phyloP scores from a whole-genome alignment of 495 filamentous ascomycete genomes.

The Aspergillus diversus region DNA sequence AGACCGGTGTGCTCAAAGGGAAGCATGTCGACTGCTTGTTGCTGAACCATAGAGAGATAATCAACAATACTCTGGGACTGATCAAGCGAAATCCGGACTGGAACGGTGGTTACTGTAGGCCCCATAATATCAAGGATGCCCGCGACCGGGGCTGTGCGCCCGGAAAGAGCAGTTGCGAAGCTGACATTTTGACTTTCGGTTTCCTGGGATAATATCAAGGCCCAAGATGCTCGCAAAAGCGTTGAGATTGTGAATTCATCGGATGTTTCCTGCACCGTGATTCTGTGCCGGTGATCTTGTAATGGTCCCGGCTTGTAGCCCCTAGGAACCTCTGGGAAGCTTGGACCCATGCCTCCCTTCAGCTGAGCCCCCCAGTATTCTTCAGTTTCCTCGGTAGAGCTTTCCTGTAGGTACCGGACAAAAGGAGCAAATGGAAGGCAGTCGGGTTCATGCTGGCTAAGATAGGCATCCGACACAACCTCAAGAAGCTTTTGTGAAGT shows the following conservation, averaged over 20 bases:
- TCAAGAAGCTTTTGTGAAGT: conserved; percentile 40
- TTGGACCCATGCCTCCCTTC: conserved; percentile 12
- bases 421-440: conserved; percentile 24
- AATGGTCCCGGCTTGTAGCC: conserved; percentile 2
- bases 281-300: conserved; percentile 2
- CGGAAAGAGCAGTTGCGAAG: conserved; percentile 44
- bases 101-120: conserved; percentile 47
- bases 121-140: conserved; percentile 46
- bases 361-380: conserved; percentile 16
- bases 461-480: conserved; percentile 2
- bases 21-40: conserved; percentile 33
- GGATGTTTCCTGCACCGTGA: neutral
- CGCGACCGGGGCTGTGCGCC: conserved; percentile 40
- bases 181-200: conserved; percentile 41
- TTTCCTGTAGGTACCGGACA: conserved; percentile 24
- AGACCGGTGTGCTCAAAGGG: conserved; percentile 21
- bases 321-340: conserved; percentile 14
- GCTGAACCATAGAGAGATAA: conserved; percentile 37
- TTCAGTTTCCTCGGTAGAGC: conserved; percentile 17
- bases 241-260: conserved; percentile 47
- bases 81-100: conserved; percentile 33
- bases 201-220: conserved; percentile 36
- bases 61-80: conserved; percentile 26
- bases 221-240: conserved; percentile 45
- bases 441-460: neutral